A percentile compares a stretch with the other conserved stretches of the same genome.
Evolutionary conservation across 2,329 filamentous ascomycete genomes (phyloP).

Genomic region (Alternaria ethzedia): DNA sequence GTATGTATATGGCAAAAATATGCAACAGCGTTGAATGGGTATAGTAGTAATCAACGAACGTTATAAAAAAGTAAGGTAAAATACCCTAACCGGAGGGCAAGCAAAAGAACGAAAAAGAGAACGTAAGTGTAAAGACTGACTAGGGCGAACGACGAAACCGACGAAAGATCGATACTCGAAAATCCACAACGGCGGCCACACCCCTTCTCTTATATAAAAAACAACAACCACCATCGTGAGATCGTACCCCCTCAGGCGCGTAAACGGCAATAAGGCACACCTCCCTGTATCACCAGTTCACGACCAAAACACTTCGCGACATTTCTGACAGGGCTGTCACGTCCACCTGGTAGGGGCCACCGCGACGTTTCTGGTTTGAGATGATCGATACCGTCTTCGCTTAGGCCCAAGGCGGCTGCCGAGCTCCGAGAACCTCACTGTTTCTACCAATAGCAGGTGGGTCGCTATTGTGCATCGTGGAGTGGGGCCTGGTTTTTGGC

Average conservation of each 20-base stretch:
- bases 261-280: constrained; percentile 16
- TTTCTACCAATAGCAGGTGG: constrained; percentile 1
- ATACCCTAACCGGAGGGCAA: constrained; percentile 15
- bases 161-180: constrained; percentile 2
- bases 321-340: constrained; percentile 18
- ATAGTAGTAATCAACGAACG: constrained; percentile 5
- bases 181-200: constrained; percentile 3
- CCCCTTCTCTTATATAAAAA: constrained; percentile 1
- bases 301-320: constrained; percentile 1
- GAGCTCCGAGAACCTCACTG: not conserved
- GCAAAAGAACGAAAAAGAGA: not conserved
- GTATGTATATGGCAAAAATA: not conserved
- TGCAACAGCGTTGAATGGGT: not conserved
- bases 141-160: not conserved
- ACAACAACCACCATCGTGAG: not conserved
- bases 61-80: not conserved
- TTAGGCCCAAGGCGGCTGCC: constrained; percentile 1
- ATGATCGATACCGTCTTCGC: not conserved
- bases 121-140: constrained; percentile 6
- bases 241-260: constrained; percentile 7
- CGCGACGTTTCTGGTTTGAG: constrained; percentile 19
- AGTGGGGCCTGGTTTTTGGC: constrained; percentile 1
- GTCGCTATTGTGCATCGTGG: not conserved
- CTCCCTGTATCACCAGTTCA: constrained; percentile 15
- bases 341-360: constrained; percentile 4